phyloP scores from a whole-genome alignment of 495 filamentous ascomycete species.

The Aspergillus avenaceus region DNA sequence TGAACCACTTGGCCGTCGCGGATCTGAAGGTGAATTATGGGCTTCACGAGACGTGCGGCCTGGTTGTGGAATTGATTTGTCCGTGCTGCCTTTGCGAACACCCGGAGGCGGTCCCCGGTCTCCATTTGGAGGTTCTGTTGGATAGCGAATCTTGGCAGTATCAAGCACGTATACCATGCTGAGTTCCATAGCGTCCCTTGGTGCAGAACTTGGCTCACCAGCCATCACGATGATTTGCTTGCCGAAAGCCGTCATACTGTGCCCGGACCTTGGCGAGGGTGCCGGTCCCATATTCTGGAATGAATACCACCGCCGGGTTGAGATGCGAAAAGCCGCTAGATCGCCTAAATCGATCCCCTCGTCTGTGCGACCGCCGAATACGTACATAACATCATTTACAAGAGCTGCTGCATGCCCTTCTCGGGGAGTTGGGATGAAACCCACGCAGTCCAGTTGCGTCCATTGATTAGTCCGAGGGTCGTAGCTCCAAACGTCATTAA shows the following conservation, averaged over 20 bases:
- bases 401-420: slow-evolving; percentile 94
- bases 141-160: slow-evolving; percentile 93
- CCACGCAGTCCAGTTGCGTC: slow-evolving; percentile 89
- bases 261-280: slow-evolving; percentile 87
- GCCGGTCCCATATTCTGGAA: slow-evolving; percentile 99
- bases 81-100: slow-evolving; percentile 35
- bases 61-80: slow-evolving; percentile 28
- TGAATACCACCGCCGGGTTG: slow-evolving; percentile 91
- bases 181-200: slow-evolving; percentile 74
- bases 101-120: slow-evolving; percentile 24
- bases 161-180: slow-evolving; percentile 88
- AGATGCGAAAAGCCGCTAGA: slow-evolving; percentile 90
- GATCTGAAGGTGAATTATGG: slow-evolving; percentile 53
- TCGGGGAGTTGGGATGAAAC: slow-evolving; percentile 87
- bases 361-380: slow-evolving; percentile 95
- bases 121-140: slow-evolving; percentile 62
- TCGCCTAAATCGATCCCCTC: slow-evolving; percentile 90
- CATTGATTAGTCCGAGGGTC: slow-evolving; percentile 79
- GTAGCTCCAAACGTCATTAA: slow-evolving; percentile 98
- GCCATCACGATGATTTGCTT: slow-evolving; percentile 90
- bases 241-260: slow-evolving; percentile 93
- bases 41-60: slow-evolving; percentile 59
- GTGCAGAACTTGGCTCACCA: slow-evolving; percentile 87
- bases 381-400: slow-evolving; percentile 97
- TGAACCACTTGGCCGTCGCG: slow-evolving; percentile 43